Percentiles rank a stretch among this genome's conserved stretches.
phyloP scores from a whole-genome alignment of 176 grass and related monocot genomes.

The bread wheat (Triticum aestivum) region IWGSC_CS_RefSeq_v2.1 NC_057802.1:85444230-85444729 shows the following conservation, averaged over 20 bases:
- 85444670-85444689: not conserved
- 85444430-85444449: not conserved
- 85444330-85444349: not conserved
- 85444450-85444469: not conserved
- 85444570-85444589: not conserved
- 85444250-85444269: not conserved
- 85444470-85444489: not conserved
- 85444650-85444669: not conserved
- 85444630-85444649: slow-evolving; percentile 13
- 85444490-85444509: not conserved
- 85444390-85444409: not conserved
- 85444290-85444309: not conserved
- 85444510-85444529: slow-evolving; percentile 5
- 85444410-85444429: not conserved
- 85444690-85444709: not conserved
- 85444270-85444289: not conserved
- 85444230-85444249: not conserved
- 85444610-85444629: slow-evolving; percentile 1
- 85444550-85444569: not conserved
- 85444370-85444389: not conserved
- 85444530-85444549: slow-evolving; percentile 17
- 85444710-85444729: too few species aligned
- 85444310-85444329: slow-evolving; percentile 8
- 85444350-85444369: too few species aligned
- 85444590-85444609: slow-evolving; percentile 7